Evolutionary conservation across 148 eudicot species (phyloP), one percentile per base, ranked within the genome.

Genomic region (Diospyros kaki): DNA sequence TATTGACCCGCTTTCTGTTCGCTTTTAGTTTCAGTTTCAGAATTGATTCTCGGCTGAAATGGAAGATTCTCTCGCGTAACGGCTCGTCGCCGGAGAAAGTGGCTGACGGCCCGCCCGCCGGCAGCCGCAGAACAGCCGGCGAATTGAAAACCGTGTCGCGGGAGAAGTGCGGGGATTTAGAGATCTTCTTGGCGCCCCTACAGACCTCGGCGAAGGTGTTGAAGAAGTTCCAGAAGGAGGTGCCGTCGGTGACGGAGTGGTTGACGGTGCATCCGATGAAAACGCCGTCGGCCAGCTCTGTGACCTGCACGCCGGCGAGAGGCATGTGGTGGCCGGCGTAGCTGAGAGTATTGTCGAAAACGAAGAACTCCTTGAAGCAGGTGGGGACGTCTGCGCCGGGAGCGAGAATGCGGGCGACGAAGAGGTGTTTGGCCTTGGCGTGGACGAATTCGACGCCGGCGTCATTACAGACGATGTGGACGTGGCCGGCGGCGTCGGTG

Each of bases 221-320:
- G 73, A 88, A 88, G 82, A 88, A 88, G 71, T 88, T 88, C 92
- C 92, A 88, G 78, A 88, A 88, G 14, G 89, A 86, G 4, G 92
- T 88, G 0, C 92, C 92, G 59, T 88, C 92, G 1, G 84, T 83
- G 15, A 86, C 89, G 42, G 89, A 89, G 74, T 88, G 92, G 64
- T 88, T 88, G 15, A 83, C 78, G 4, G 88, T 80, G 55, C 87
- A 79, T 2, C 89, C 92, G 53, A 88, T 43, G 74, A 88, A 88
- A 11, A 88, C 76, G 41, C 83, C 86, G 76, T 82, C 92, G 42
- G 64, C 77, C 6, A 88, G 82, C 81, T 77, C 83, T 9, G 88
- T 88, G 4, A 88, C 83, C 75, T 86, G 86, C 11, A 86, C 85
- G 3, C 89, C 87, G 4, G 80, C 68, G 11, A 87, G 28, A 4